Conservation (phyloP, 441 rosid species). For the Lagerstroemia fauriei region DNA sequence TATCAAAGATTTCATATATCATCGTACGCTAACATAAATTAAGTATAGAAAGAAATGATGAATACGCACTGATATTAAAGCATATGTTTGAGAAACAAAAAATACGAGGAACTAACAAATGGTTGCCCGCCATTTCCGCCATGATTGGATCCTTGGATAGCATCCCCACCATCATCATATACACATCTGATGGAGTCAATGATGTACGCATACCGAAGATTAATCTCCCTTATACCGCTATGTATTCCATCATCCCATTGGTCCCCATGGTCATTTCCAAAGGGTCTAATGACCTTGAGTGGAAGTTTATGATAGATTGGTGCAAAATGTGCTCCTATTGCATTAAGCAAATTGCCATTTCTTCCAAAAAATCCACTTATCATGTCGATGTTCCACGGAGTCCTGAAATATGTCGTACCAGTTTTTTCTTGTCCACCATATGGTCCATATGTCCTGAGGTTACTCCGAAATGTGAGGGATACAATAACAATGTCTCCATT, state of each 20-base stretch:
- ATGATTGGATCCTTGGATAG: not conserved
- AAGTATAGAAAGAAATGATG: no score
- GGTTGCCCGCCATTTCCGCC: not conserved
- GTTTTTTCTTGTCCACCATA: not conserved
- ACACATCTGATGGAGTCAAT: not conserved
- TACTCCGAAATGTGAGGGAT: slow-evolving; percentile 5
- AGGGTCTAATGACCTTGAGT: slow-evolving; percentile 1
- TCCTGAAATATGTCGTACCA: not conserved
- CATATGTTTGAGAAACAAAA: not conserved
- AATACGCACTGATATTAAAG: no score
- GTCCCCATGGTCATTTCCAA: not conserved
- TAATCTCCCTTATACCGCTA: not conserved
- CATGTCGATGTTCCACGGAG: slow-evolving; percentile 1
- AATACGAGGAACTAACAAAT: not conserved
- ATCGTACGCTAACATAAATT: no score
- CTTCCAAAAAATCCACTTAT: slow-evolving; percentile 4
- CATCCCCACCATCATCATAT: not conserved
- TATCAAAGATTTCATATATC: no score
- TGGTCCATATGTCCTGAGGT: not conserved
- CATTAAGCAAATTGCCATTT: not conserved
- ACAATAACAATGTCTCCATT: not conserved
- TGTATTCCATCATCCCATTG: slow-evolving; percentile 16
- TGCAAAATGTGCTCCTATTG: slow-evolving; percentile 1
- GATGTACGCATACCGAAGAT: not conserved
- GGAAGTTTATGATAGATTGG: slow-evolving; percentile 3